Conservation (phyloP, 768 basidiomycete genomes). For the Hericium coralloides region DNA sequence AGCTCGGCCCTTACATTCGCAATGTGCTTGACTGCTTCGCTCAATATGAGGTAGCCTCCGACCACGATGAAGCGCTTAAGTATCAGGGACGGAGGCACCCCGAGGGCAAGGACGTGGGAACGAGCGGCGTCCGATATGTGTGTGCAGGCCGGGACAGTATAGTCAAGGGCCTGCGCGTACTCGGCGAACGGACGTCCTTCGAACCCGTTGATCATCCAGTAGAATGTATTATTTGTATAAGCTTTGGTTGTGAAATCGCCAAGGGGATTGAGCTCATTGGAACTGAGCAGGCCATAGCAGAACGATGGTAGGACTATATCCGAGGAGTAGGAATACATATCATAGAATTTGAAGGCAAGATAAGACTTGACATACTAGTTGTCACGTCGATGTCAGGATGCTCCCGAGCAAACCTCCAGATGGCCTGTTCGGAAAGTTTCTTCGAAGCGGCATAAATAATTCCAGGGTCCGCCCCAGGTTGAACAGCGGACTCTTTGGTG, state of each 20-base stretch:
- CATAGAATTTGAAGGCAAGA: too few species aligned
- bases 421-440: neutral
- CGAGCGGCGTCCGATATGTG: conserved; percentile 21
- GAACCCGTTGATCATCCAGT: conserved; percentile 14
- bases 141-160: conserved; percentile 13
- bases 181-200: conserved; percentile 7
- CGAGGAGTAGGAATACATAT: neutral
- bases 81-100: neutral
- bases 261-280: conserved; percentile 8
- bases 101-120: conserved; percentile 18
- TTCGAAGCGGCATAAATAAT: neutral
- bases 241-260: neutral
- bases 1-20: conserved; percentile 16
- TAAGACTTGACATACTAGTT: neutral
- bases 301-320: conserved; percentile 21
- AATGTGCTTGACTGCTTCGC: conserved; percentile 18
- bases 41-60: conserved; percentile 17
- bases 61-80: conserved; percentile 16
- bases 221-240: conserved; percentile 16
- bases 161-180: neutral
- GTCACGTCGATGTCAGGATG: conserved; percentile 1
- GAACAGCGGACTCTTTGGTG: neutral
- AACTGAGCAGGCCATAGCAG: conserved; percentile 17
- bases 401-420: neutral
- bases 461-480: neutral